These are phyloP conservation scores for Erysimum cheiri DNA, from an alignment of 441 rosid species.

Conservation along the genomic window DNA sequence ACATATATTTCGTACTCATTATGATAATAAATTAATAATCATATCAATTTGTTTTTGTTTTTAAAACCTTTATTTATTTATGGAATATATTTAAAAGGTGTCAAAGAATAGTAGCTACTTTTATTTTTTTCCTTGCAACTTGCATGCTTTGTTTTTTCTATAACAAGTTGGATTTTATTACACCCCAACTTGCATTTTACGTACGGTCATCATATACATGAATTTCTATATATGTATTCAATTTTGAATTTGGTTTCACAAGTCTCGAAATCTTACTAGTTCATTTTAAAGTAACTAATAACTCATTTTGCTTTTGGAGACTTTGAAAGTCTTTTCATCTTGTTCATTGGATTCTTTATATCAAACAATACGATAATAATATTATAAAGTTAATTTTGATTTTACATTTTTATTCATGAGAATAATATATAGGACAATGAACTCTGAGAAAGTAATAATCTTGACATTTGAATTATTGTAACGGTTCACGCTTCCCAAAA, in stretches of 20 bases:
- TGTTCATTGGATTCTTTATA: constrained; percentile 38
- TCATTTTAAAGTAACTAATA: constrained; percentile 25
- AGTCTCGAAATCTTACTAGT: constrained; percentile 30
- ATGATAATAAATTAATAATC: constrained; percentile 33
- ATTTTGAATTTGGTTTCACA: constrained; percentile 36
- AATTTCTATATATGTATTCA: constrained; percentile 13
- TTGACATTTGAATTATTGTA: constrained; percentile 28
- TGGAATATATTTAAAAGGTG: constrained; percentile 27
- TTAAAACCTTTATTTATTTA: constrained; percentile 9
- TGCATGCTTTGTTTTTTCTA: constrained; percentile 44
- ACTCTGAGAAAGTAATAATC: constrained; percentile 7
- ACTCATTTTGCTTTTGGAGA: constrained; percentile 33
- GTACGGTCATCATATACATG: constrained; percentile 34
- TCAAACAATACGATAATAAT: background rate
- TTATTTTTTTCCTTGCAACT: constrained; percentile 40
- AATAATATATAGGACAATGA: constrained; percentile 8
- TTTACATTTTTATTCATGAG: constrained; percentile 13
- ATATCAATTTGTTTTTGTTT: constrained; percentile 32
- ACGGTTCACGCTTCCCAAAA: constrained; percentile 41
- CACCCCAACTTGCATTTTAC: constrained; percentile 51
- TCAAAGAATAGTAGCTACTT: constrained; percentile 35
- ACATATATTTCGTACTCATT: constrained; percentile 41
- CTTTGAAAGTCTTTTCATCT: constrained; percentile 29
- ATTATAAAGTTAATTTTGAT: background rate
- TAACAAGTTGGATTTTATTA: constrained; percentile 50